A percentile compares a stretch with the other conserved stretches of the same genome.
These are phyloP conservation scores for Drechslerella stenobrocha DNA, from an alignment of 2,329 filamentous ascomycete species.

Conservation along the genomic window DNA sequence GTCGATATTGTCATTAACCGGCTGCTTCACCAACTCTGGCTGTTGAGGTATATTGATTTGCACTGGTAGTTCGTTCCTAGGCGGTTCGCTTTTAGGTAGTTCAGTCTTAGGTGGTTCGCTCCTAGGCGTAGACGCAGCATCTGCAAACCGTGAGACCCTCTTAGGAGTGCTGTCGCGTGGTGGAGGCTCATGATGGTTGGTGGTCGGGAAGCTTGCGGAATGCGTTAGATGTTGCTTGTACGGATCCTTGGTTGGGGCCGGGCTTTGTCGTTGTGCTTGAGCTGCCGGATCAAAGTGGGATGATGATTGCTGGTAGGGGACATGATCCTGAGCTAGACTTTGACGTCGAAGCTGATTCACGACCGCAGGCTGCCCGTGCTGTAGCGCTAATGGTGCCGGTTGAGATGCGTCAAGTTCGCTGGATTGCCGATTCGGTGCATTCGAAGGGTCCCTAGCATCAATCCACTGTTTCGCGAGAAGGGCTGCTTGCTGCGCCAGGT, in stretches of 20 bases:
- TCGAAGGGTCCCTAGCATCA: conserved; percentile 9
- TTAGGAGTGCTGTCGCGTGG: conserved; percentile 14
- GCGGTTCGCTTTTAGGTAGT: no score
- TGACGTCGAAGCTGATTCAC: conserved; percentile 14
- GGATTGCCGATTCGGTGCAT: conserved; percentile 4
- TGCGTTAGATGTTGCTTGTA: conserved; percentile 23
- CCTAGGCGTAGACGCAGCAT: conserved; percentile 22
- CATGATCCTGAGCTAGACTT: conserved; percentile 16
- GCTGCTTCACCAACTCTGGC: conserved; percentile 9
- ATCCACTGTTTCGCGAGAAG: conserved; percentile 38
- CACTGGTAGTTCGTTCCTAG: background rate
- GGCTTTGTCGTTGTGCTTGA: conserved; percentile 5
- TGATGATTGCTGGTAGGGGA: conserved; percentile 27
- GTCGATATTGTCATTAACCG: conserved; percentile 14
- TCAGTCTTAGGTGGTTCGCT: no score
- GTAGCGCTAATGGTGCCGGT: conserved; percentile 7
- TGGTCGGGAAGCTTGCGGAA: conserved; percentile 19
- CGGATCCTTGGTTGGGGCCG: conserved; percentile 4
- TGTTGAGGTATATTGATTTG: background rate
- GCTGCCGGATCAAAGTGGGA: conserved; percentile 4
- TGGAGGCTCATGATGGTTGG: conserved; percentile 20
- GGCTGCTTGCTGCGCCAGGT: conserved; percentile 39
- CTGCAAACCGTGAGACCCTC: background rate
- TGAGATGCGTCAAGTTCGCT: background rate
- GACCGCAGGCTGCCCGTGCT: conserved; percentile 27